A percentile compares a stretch with the other conserved stretches of the same genome.
phyloP scores from a whole-genome alignment of 176 grass and related monocot species.

The Rhipidocladum racemiflorum region DNA sequence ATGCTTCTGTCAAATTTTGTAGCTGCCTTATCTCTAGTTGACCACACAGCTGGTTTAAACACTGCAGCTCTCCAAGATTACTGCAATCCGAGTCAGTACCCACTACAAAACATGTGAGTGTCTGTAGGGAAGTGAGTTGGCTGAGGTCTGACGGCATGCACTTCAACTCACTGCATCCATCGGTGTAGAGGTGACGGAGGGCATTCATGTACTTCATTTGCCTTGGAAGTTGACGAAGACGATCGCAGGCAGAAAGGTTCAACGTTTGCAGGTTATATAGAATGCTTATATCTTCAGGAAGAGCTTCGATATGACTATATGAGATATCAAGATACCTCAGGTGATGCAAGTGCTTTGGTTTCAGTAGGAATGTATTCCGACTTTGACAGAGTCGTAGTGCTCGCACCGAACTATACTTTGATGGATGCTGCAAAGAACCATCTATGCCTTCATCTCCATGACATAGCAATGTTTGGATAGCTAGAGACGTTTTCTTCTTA shows the following conservation, averaged over 20 bases:
- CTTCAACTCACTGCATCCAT: background rate
- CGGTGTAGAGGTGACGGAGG: background rate
- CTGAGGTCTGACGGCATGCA: background rate
- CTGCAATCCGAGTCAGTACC: background rate
- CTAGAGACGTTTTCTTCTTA: background rate
- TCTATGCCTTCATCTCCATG: accelerated
- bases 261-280: constrained; percentile 6
- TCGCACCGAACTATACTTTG: too few species aligned
- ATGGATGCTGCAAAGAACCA: too few species aligned
- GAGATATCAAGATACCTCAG: constrained; percentile 10
- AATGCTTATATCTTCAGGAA: background rate
- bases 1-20: background rate
- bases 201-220: background rate
- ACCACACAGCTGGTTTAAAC: background rate
- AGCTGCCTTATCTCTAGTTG: background rate
- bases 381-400: too few species aligned
- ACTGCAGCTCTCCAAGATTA: background rate
- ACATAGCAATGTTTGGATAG: background rate
- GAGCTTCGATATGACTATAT: background rate
- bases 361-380: too few species aligned
- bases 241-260: background rate
- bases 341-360: background rate
- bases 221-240: background rate
- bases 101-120: background rate
- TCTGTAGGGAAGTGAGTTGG: background rate